phyloP scores from a whole-genome alignment of 1,284 basidiomycete genomes.

The Cerioporus squamosus region DNA sequence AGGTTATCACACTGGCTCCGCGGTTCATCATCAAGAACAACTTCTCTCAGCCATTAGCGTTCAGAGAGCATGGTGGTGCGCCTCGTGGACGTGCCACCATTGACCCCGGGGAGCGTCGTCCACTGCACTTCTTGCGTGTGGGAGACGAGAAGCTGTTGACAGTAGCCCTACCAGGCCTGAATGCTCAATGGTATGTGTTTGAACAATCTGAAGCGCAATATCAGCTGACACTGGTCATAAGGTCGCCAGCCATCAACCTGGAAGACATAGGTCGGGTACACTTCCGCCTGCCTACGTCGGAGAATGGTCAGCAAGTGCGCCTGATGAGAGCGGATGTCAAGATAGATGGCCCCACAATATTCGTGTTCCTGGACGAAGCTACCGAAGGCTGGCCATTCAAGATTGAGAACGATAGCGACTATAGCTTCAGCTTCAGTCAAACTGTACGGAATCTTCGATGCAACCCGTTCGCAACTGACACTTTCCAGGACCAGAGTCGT shows the following conservation, averaged over 20 bases:
- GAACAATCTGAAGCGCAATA: background rate
- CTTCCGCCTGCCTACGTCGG: conserved; percentile 64
- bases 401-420: conserved; percentile 90
- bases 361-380: conserved; percentile 76
- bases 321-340: conserved; percentile 86
- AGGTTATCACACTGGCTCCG: conserved; percentile 92
- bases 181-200: conserved; percentile 78
- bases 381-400: conserved; percentile 87
- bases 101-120: conserved; percentile 69
- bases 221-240: conserved; percentile 34
- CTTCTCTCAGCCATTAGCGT: conserved; percentile 69
- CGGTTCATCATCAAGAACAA: conserved; percentile 92
- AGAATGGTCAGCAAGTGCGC: conserved; percentile 48
- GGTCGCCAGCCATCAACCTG: conserved; percentile 93
- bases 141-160: conserved; percentile 78
- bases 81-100: conserved; percentile 73
- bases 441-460: conserved; percentile 49
- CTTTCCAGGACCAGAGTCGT: conserved; percentile 52
- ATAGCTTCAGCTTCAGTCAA: conserved; percentile 77
- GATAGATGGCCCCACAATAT: conserved; percentile 90
- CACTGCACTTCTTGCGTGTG: conserved; percentile 73
- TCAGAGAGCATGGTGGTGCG: conserved; percentile 85
- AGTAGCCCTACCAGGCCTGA: conserved; percentile 84
- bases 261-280: conserved; percentile 90
- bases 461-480: background rate